Conservation (phyloP, 139 green algal species). For the Picochlorum sp. region DNA sequence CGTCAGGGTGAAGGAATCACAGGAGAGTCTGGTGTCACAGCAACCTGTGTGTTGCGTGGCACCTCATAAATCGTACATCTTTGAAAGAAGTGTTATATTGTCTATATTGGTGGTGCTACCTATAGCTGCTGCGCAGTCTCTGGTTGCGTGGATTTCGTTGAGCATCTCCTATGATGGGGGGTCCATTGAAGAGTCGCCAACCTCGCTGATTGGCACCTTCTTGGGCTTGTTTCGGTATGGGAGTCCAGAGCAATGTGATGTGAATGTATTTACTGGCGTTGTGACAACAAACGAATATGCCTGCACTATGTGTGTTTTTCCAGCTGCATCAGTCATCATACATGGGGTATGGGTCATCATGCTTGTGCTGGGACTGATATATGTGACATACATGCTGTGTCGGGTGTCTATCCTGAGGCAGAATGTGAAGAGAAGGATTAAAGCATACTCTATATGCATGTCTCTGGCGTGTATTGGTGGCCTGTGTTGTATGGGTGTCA, state of each 20-base stretch:
- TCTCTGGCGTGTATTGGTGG: background rate
- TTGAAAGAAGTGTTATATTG: background rate
- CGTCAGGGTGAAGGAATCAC: background rate
- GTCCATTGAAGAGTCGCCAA: constrained; percentile 10
- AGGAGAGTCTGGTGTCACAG: background rate
- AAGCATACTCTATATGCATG: constrained; percentile 6
- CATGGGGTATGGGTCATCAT: constrained; percentile 2
- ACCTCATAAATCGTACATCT: background rate
- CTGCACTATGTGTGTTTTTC: constrained; percentile 25
- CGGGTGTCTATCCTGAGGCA: background rate
- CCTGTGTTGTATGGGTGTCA: constrained; percentile 6
- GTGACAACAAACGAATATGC: background rate
- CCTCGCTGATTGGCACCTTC: constrained; percentile 22
- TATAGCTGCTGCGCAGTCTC: constrained; percentile 10
- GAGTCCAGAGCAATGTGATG: constrained; percentile 12
- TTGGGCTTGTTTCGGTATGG: constrained; percentile 25
- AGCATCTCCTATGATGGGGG: background rate
- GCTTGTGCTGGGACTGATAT: background rate
- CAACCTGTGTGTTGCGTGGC: background rate
- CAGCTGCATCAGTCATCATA: constrained; percentile 21
- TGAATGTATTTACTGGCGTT: background rate
- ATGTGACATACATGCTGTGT: constrained; percentile 8
- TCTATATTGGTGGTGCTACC: constrained; percentile 6
- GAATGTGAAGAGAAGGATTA: constrained; percentile 17
- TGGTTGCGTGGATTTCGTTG: constrained; percentile 21